A percentile compares a stretch with the other conserved stretches of the same genome.
phyloP scores from a whole-genome alignment of 495 filamentous ascomycete genomes.

The Penicillium subrubescens region DNA sequence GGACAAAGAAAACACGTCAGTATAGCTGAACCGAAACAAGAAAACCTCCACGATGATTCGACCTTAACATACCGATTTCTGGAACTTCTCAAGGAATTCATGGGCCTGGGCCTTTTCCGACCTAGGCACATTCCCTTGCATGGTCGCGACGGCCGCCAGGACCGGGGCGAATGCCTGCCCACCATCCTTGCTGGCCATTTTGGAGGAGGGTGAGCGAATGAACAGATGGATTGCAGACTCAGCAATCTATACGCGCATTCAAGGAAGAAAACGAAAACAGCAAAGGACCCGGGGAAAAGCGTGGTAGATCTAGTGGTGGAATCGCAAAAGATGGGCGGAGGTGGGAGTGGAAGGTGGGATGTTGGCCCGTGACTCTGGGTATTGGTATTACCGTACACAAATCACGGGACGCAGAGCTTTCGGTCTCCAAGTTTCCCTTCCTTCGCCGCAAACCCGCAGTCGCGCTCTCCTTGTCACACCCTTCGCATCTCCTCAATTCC shows the following conservation, averaged over 20 bases:
- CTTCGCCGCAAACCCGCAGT: slow-evolving; percentile 3
- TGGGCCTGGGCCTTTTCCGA: slow-evolving; percentile 86
- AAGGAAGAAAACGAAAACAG: slow-evolving; percentile 19
- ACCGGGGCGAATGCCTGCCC: slow-evolving; percentile 80
- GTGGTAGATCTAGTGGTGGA: background rate
- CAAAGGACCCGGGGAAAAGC: slow-evolving; percentile 16
- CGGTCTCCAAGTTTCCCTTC: slow-evolving; percentile 4
- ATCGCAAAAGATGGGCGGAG: slow-evolving; percentile 14
- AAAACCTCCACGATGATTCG: background rate
- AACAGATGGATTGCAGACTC: slow-evolving; percentile 14
- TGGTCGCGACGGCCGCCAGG: slow-evolving; percentile 82
- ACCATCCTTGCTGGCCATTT: slow-evolving; percentile 71
- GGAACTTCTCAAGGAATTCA: slow-evolving; percentile 89
- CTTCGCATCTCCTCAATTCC: slow-evolving; percentile 8
- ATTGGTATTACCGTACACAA: slow-evolving; percentile 30
- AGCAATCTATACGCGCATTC: slow-evolving; percentile 18
- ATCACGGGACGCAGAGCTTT: slow-evolving; percentile 34
- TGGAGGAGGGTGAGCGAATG: slow-evolving; percentile 24
- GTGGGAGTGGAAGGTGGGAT: slow-evolving; percentile 42
- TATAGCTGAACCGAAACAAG: slow-evolving; percentile 12
- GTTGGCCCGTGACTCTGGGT: slow-evolving; percentile 35
- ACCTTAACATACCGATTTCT: slow-evolving; percentile 83
- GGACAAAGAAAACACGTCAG: background rate
- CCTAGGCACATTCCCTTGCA: slow-evolving; percentile 81
- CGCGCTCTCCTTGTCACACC: background rate